These are phyloP conservation scores for Herpotrichia juniperi DNA, from an alignment of 2,329 filamentous ascomycete genomes.

Conservation along the genomic window DNA sequence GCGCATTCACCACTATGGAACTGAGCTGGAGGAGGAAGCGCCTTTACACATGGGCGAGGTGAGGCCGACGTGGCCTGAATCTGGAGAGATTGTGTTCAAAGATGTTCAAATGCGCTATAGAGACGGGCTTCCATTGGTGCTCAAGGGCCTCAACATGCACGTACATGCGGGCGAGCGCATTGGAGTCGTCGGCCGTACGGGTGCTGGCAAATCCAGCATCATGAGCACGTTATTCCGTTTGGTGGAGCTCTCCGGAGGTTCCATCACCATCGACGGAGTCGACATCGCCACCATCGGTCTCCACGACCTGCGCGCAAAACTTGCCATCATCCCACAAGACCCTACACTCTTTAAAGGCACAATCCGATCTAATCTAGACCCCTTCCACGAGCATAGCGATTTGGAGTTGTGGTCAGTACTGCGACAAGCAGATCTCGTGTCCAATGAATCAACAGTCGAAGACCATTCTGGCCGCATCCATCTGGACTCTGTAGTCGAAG, in stretches of 20 bases:
- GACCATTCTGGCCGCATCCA: slow-evolving; percentile 68
- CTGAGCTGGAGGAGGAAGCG: slow-evolving; percentile 84
- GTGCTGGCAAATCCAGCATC: slow-evolving; percentile 82
- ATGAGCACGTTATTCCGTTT: slow-evolving; percentile 84
- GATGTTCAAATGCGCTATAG: slow-evolving; percentile 60
- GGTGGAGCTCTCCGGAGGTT: slow-evolving; percentile 54
- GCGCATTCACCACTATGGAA: slow-evolving; percentile 88
- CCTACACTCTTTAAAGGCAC: slow-evolving; percentile 84
- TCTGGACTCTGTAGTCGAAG: slow-evolving; percentile 85
- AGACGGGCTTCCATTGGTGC: slow-evolving; percentile 54
- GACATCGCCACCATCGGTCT: slow-evolving; percentile 75
- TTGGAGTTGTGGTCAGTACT: slow-evolving; percentile 79
- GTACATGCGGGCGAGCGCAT: slow-evolving; percentile 78
- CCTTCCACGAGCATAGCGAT: slow-evolving; percentile 79
- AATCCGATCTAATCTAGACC: slow-evolving; percentile 79
- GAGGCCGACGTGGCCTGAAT: slow-evolving; percentile 79
- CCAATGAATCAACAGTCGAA: slow-evolving; percentile 52
- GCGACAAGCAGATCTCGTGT: slow-evolving; percentile 75
- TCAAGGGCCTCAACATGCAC: slow-evolving; percentile 65
- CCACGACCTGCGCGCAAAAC: slow-evolving; percentile 74
- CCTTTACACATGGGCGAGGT: slow-evolving; percentile 77
- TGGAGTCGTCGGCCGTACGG: slow-evolving; percentile 81
- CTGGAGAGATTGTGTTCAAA: slow-evolving; percentile 68
- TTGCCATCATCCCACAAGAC: slow-evolving; percentile 85
- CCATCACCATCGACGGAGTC: slow-evolving; percentile 57